A percentile compares a stretch with the other conserved stretches of the same genome.
Conservation (phyloP, 176 grass and related monocot genomes). For the Puya raimondii region DNA sequence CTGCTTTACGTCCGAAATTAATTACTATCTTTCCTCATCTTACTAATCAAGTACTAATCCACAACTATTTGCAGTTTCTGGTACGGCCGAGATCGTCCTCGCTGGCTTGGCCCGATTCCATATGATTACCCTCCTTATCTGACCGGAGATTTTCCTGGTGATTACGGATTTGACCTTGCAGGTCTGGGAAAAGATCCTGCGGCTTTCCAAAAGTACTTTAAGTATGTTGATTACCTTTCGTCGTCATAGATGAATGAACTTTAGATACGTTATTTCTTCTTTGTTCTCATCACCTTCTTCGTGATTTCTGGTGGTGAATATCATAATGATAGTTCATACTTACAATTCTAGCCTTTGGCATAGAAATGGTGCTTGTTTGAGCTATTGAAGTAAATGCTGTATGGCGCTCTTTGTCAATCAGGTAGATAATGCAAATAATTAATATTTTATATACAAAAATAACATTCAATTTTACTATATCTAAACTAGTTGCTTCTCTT, state of each 20-base stretch:
- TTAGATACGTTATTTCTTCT: no score
- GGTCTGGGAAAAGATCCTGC: conserved; percentile 72
- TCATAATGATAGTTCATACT: no score
- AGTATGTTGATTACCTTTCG: conserved; percentile 36
- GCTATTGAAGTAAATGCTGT: no score
- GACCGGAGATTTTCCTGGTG: conserved; percentile 61
- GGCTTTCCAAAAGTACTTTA: conserved; percentile 84
- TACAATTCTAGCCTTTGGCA: no score
- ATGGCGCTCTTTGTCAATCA: no score
- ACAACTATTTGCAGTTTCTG: conserved; percentile 39
- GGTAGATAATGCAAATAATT: no score
- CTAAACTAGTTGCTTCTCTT: neutral
- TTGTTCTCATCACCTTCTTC: no score
- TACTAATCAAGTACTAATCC: neutral
- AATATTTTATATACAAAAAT: neutral
- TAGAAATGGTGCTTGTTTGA: no score
- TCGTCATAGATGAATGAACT: neutral
- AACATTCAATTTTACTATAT: neutral
- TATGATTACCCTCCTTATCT: conserved; percentile 70
- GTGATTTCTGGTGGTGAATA: no score
- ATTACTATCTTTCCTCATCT: neutral
- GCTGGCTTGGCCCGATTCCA: conserved; percentile 71
- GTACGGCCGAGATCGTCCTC: conserved; percentile 71
- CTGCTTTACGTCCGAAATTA: neutral
- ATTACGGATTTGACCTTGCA: conserved; percentile 88